phyloP scores from a whole-genome alignment of 2,329 filamentous ascomycete genomes.

The Alternaria gaisen region DNA sequence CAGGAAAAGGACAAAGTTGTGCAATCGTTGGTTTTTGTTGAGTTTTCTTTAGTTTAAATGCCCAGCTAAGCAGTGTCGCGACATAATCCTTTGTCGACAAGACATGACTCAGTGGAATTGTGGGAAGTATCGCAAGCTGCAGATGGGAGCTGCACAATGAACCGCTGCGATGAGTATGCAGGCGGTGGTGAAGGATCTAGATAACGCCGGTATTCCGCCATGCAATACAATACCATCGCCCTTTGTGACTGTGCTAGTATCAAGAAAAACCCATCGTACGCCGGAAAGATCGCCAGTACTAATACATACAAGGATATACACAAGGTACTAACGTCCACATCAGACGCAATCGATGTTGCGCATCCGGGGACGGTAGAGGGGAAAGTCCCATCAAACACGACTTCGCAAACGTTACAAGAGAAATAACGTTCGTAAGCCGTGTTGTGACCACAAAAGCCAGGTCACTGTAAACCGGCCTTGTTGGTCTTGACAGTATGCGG shows the following conservation, averaged over 20 bases:
- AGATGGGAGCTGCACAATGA: neutral
- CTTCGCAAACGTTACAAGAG: neutral
- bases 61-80: neutral
- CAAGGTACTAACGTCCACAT: neutral
- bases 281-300: neutral
- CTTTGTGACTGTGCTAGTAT: neutral
- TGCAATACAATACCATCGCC: slow-evolving; percentile 2
- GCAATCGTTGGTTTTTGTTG: neutral
- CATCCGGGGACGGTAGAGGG: neutral
- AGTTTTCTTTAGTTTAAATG: neutral
- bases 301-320: neutral
- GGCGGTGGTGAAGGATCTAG: neutral
- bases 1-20: neutral
- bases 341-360: neutral
- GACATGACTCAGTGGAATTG: neutral
- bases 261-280: neutral
- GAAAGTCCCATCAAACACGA: neutral
- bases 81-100: neutral
- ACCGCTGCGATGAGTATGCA: neutral
- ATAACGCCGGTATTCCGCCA: neutral
- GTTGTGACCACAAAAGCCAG: neutral
- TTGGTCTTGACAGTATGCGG: slow-evolving; percentile 85
- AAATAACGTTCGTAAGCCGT: neutral
- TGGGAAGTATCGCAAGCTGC: neutral
- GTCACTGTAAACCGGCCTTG: slow-evolving; percentile 73